phyloP scores from a whole-genome alignment of 2,329 filamentous ascomycete species.

The Colletotrichum cereale region DNA sequence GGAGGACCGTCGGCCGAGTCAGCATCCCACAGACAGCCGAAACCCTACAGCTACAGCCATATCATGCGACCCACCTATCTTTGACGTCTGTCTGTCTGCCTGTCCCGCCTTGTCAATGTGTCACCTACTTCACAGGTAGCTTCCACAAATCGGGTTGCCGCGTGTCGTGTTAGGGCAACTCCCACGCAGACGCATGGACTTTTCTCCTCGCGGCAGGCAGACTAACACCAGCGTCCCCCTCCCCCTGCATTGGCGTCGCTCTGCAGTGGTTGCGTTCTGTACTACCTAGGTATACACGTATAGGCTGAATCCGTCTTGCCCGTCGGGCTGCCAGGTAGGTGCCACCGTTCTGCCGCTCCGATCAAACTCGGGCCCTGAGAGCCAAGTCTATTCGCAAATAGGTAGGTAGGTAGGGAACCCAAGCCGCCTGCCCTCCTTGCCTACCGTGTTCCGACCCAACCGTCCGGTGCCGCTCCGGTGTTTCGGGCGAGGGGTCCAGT shows the following conservation, averaged over 20 bases:
- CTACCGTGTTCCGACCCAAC: slow-evolving; percentile 5
- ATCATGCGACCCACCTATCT: not conserved
- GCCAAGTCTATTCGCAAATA: not conserved
- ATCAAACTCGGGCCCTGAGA: not conserved
- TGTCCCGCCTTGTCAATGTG: not conserved
- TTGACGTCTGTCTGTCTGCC: not conserved
- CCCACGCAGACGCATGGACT: too few species aligned
- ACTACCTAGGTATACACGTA: not conserved
- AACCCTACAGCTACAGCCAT: not conserved
- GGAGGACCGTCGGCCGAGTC: not conserved
- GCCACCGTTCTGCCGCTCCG: not conserved
- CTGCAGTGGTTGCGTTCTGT: too few species aligned
- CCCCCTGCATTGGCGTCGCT: not conserved
- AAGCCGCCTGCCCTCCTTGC: not conserved
- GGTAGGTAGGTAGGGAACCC: not conserved
- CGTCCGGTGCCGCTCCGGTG: slow-evolving; percentile 14
- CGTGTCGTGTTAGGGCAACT: not conserved
- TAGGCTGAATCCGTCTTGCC: not conserved
- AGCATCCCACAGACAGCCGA: not conserved
- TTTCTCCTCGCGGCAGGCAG: not conserved
- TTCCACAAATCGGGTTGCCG: not conserved
- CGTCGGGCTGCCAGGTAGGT: not conserved
- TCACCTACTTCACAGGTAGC: too few species aligned
- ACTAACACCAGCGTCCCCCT: not conserved
- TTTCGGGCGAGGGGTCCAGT: slow-evolving; percentile 3